Evolutionary conservation across 768 basidiomycete genomes (phyloP).

Genomic region (Scleroderma bovista): DNA sequence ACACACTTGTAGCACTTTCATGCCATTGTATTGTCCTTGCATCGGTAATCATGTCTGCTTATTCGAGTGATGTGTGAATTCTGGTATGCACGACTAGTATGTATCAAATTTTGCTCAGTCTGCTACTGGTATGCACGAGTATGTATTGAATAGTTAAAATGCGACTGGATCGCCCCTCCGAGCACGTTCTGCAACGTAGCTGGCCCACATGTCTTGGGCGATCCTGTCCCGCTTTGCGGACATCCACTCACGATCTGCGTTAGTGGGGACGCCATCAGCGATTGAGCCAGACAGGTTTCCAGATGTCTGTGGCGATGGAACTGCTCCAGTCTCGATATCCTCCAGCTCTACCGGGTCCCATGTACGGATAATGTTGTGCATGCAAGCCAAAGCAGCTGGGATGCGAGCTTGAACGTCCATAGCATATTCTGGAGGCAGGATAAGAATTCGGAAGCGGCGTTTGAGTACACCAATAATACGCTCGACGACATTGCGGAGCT

Average conservation of each 20-base stretch:
- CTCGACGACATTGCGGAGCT: constrained; percentile 15
- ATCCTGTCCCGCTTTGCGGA: not conserved
- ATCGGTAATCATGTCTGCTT: too few relatives aligned
- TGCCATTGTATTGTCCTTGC: too few relatives aligned
- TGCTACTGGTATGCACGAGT: too few relatives aligned
- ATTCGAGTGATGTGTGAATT: too few relatives aligned
- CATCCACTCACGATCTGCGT: not conserved
- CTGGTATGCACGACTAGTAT: too few relatives aligned
- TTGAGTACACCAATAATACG: constrained; percentile 20
- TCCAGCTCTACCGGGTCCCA: constrained; percentile 6
- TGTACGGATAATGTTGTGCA: constrained; percentile 23
- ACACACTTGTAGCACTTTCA: too few relatives aligned
- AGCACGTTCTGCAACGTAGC: not conserved
- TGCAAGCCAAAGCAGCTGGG: constrained; percentile 12
- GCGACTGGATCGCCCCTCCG: not conserved
- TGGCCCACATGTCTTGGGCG: not conserved
- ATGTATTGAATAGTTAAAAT: too few relatives aligned
- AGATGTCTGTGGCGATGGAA: not conserved
- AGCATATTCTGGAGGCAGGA: constrained; percentile 6
- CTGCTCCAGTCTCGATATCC: not conserved
- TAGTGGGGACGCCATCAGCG: not conserved
- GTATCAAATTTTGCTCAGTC: too few relatives aligned
- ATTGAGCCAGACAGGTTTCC: not conserved
- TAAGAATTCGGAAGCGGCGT: constrained; percentile 12
- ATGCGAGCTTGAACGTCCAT: constrained; percentile 18